Percentiles rank a stretch among this genome's conserved stretches.
Evolutionary conservation across 768 basidiomycete species (phyloP).

Genomic region (Crepidotus variabilis): DNA sequence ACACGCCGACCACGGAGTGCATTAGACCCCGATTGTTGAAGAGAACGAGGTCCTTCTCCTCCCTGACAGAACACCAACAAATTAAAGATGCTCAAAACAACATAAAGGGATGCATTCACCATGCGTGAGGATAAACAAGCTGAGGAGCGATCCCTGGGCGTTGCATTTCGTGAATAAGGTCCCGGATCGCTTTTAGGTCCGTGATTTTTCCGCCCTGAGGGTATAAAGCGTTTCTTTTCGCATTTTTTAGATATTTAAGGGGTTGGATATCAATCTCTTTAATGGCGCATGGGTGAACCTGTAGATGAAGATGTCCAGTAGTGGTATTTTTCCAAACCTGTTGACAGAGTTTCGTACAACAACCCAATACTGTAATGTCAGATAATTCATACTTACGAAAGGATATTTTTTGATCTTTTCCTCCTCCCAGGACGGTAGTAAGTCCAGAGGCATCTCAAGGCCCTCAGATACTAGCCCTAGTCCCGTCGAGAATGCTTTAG

Average conservation of each 20-base stretch:
- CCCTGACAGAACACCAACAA: constrained; percentile 20
- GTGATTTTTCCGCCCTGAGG: constrained; percentile 79
- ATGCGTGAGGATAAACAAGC: constrained; percentile 86
- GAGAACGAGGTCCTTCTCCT: constrained; percentile 66
- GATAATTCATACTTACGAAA: constrained; percentile 34
- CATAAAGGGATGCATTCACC: constrained; percentile 36
- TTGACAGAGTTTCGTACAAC: too few species aligned
- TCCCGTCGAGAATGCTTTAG: constrained; percentile 71
- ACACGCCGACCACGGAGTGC: constrained; percentile 77
- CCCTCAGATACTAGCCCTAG: constrained; percentile 81
- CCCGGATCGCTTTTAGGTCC: constrained; percentile 69
- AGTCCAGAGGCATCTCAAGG: constrained; percentile 57
- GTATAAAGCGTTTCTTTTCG: constrained; percentile 63
- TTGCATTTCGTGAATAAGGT: constrained; percentile 81
- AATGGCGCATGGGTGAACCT: constrained; percentile 84
- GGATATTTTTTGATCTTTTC: constrained; percentile 70
- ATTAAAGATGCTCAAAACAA: background rate
- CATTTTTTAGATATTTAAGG: constrained; percentile 40
- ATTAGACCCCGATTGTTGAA: constrained; percentile 86
- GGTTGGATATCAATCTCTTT: constrained; percentile 68
- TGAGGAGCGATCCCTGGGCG: constrained; percentile 82
- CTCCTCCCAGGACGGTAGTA: constrained; percentile 81
- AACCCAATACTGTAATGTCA: constrained; percentile 13
- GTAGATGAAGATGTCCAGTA: constrained; percentile 78
- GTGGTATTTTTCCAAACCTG: constrained; percentile 92